Evolutionary conservation across 2,329 filamentous ascomycete species (phyloP), one percentile per base, ranked within the genome.

Genomic region (Fusarium sp.): DNA sequence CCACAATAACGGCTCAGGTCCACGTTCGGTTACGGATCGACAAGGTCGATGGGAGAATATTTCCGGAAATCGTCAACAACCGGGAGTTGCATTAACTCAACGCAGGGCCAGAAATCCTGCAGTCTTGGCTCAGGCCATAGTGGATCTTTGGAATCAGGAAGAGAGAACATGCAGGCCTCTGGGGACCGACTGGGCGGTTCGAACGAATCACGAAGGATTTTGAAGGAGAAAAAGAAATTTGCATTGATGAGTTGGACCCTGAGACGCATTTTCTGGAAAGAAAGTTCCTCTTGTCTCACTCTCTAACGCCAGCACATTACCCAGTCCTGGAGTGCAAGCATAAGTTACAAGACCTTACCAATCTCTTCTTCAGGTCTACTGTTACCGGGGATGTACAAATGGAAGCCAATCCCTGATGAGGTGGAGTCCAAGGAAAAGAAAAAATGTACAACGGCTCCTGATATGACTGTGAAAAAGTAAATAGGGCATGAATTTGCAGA

Each of bases 401-500:
- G 30, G 31, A 62, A 25, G 30, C 19, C 18, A 10, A 62, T 62
- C 65, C 53, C 44, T 57, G 67, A 42, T 44, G 10, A 23, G 13
- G 67, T 70, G 62, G 58, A 55, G 54, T 50, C 18, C 9, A 39
- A 5, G 21, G 21, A 21, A 12, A 41, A 51, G 23, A 42, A 58
- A 55, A 55, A 16, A 21, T 14, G 23, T 18, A 44, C 18, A 44
- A 68, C 48, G 37, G 25, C 49, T 70, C 37, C 66, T 58, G 53
- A 30, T 28, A 53, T 51, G 18, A 31, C 19, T 41, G 2, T 8
- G 2, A 19, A 50, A 21, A 25, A 28, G 28, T 23, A 31, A 60
- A 72, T 19, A 44, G 39, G 53, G 8, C 12, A 68, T 46, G 11
- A 9, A 12, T 23, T 4, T 67, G 69, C 52, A 67, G 69, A 71